These are phyloP conservation scores for Helotiales sp. DNA, from an alignment of 2,329 filamentous ascomycete genomes.

Conservation along the genomic window DNA sequence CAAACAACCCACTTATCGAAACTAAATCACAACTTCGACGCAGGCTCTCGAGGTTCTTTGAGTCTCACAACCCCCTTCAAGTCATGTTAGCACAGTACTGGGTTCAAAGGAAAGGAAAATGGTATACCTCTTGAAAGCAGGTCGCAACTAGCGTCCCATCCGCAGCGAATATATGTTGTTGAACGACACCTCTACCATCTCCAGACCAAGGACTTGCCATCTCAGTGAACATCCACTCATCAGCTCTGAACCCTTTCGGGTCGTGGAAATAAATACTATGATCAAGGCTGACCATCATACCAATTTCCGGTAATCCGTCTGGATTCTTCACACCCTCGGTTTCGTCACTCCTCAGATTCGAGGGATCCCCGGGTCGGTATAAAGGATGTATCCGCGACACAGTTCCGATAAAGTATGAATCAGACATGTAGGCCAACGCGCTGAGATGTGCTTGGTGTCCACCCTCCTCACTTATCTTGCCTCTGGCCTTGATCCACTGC, in stretches of 20 bases:
- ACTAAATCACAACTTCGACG: conserved; percentile 30
- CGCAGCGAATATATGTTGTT: conserved; percentile 72
- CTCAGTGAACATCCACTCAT: conserved; percentile 81
- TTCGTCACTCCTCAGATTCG: conserved; percentile 12
- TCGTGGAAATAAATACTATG: conserved; percentile 75
- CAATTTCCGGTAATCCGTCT: conserved; percentile 61
- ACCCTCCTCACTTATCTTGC: conserved; percentile 72
- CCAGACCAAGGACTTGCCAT: conserved; percentile 82
- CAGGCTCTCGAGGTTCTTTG: conserved; percentile 30
- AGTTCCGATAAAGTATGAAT: conserved; percentile 92
- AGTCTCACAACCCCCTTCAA: conserved; percentile 41
- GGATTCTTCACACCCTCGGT: conserved; percentile 45
- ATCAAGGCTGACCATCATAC: conserved; percentile 86
- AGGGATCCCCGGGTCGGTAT: conserved; percentile 70
- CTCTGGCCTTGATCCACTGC: conserved; percentile 77
- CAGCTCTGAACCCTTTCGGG: conserved; percentile 60
- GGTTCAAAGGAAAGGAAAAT: neutral
- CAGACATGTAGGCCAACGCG: conserved; percentile 91
- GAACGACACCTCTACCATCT: conserved; percentile 76
- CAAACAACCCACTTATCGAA: neutral
- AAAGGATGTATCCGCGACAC: conserved; percentile 80
- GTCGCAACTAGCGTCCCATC: conserved; percentile 78
- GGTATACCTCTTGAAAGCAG: conserved; percentile 73
- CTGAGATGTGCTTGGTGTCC: conserved; percentile 82
- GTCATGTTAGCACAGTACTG: conserved; percentile 15